phyloP scores from a whole-genome alignment of 768 basidiomycete species.

The Auriscalpium orientale region DNA sequence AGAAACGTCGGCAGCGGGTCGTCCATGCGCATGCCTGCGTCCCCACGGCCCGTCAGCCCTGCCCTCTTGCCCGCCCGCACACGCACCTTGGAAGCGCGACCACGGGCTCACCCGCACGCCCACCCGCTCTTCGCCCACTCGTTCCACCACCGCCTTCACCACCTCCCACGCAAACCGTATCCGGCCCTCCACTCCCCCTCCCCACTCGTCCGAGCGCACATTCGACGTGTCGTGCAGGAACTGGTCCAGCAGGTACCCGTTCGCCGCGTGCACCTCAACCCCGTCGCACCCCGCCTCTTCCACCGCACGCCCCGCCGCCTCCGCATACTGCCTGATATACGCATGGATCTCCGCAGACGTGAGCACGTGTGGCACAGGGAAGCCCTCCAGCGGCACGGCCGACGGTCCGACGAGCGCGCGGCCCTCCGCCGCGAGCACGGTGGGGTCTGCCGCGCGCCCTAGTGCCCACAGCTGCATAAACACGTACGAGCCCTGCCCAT shows the following conservation, averaged over 20 bases:
- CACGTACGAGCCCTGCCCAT: constrained; percentile 26
- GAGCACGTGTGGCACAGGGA: background rate
- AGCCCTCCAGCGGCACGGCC: background rate
- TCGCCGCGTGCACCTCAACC: background rate
- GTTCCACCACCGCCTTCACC: constrained; percentile 24
- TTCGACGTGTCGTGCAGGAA: background rate
- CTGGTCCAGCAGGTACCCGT: background rate
- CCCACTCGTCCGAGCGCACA: background rate
- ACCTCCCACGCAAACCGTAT: constrained; percentile 21
- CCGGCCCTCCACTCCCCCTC: background rate
- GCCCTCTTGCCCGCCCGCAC: background rate
- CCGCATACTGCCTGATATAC: background rate
- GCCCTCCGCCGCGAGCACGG: background rate
- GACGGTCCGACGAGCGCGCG: background rate
- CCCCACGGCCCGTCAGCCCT: background rate
- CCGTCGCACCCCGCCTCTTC: background rate
- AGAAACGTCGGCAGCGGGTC: constrained; percentile 19
- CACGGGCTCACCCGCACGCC: constrained; percentile 30
- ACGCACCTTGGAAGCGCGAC: constrained; percentile 1
- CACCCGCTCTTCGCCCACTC: constrained; percentile 28
- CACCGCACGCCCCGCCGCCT: background rate
- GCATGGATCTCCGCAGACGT: background rate
- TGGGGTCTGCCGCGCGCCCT: constrained; percentile 18
- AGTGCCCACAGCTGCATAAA: constrained; percentile 32
- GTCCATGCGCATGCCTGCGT: background rate